Conservation (phyloP, 192 early-diverging fungal species). For the Mortierella claussenii region DNA sequence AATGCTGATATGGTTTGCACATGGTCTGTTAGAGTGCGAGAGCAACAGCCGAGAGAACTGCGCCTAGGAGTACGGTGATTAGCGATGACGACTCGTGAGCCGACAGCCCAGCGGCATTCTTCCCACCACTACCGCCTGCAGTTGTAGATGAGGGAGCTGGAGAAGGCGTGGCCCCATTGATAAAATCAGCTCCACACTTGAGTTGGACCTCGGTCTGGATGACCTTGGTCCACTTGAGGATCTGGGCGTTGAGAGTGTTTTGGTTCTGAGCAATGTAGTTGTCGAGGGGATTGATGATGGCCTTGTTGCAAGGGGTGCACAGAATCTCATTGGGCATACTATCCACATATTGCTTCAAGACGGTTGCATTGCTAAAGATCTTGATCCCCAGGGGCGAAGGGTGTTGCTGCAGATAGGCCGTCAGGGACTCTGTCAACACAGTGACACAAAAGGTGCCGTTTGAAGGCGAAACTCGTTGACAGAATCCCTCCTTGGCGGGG, state of each 20-base stretch:
- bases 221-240: slow-evolving; percentile 23
- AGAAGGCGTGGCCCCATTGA: slow-evolving; percentile 22
- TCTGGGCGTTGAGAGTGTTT: neutral
- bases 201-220: slow-evolving; percentile 22
- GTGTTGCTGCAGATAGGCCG: slow-evolving; percentile 11
- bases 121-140: neutral
- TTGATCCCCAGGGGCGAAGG: slow-evolving; percentile 22
- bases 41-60: too few species aligned
- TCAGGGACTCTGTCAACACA: slow-evolving; percentile 15
- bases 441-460: slow-evolving; percentile 44
- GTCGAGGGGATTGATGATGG: slow-evolving; percentile 44
- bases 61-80: too few species aligned
- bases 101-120: too few species aligned
- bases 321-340: slow-evolving; percentile 25
- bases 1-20: too few species aligned
- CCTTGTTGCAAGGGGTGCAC: slow-evolving; percentile 47
- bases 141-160: neutral
- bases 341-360: slow-evolving; percentile 27
- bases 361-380: slow-evolving; percentile 30
- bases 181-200: slow-evolving; percentile 43
- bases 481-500: slow-evolving; percentile 23
- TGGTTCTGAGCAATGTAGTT: slow-evolving; percentile 32
- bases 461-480: slow-evolving; percentile 9
- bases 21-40: too few species aligned
- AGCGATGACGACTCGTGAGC: too few species aligned